phyloP scores from a whole-genome alignment of 192 early-diverging fungal genomes.

The Linnemannia elongata region DNA sequence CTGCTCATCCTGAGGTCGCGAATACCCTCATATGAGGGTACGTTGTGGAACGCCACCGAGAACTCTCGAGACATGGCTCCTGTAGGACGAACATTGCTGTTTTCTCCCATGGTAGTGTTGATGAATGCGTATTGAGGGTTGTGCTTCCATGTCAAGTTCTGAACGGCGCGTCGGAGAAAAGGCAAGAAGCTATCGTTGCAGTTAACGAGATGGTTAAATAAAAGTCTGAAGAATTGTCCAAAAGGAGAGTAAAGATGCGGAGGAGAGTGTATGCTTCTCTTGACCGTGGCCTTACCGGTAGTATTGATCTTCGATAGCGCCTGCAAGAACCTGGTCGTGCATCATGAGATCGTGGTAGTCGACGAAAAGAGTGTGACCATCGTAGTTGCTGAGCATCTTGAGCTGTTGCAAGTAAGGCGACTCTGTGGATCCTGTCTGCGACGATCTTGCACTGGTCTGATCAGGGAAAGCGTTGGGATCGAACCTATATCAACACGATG shows the following conservation, averaged over 20 bases:
- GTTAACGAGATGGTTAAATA: background rate
- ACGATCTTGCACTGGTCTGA: constrained; percentile 22
- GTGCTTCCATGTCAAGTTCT: constrained; percentile 80
- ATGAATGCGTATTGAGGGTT: constrained; percentile 73
- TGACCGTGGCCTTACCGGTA: constrained; percentile 58
- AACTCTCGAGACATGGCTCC: constrained; percentile 77
- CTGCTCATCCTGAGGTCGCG: constrained; percentile 88
- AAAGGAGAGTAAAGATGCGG: background rate
- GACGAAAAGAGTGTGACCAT: constrained; percentile 76
- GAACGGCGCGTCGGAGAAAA: constrained; percentile 87
- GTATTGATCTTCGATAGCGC: constrained; percentile 75
- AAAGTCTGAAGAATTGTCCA: background rate
- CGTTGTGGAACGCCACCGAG: constrained; percentile 76
- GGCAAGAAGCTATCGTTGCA: constrained; percentile 61
- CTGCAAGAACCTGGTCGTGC: constrained; percentile 72
- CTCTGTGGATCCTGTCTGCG: constrained; percentile 18
- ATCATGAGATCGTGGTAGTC: constrained; percentile 75
- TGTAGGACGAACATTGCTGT: constrained; percentile 49
- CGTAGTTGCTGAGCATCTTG: constrained; percentile 67
- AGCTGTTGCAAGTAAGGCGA: constrained; percentile 76
- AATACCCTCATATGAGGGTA: constrained; percentile 74
- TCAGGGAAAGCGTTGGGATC: constrained; percentile 36
- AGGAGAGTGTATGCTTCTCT: background rate
- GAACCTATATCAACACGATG: constrained; percentile 16
- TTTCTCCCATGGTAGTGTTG: constrained; percentile 51